Evolutionary conservation across 176 grass and related monocot species (phyloP), one percentile per base, ranked within the genome.

Genomic region (Triticum urartu): DNA sequence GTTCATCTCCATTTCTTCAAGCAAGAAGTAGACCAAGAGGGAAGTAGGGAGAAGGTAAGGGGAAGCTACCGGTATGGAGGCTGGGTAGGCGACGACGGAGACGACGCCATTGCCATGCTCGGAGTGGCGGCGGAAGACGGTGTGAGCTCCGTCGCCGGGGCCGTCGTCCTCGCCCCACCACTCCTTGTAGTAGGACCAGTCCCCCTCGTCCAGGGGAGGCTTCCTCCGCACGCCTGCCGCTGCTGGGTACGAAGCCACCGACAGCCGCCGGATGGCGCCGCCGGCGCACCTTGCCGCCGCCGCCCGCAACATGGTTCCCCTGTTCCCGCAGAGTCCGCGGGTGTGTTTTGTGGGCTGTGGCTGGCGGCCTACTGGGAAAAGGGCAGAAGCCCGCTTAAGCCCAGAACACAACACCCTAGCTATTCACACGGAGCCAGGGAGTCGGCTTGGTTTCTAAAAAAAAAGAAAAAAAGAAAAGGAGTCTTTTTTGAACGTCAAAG

Each of bases 151-250:
- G 14, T 81, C 88, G 24, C 86, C 78, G 74, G 88, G 90, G 5
- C 84, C 88, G 59, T 93, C 85, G 35, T 89, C 77, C 64, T 89
- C 59, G 32, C 94, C 91, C 96, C 96, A 98, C 93, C 96, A 95
- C 82, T 98, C 93, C 9, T 59, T 68, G 75, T 86, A 48, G 84
- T 88, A 95, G 5, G 84, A 87, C 96, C 96, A 95, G 73, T 94
- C 91, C 36, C 91, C 96, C 75, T 95, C 93, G 59, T 98, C 91
- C 3, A 61, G 25, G 24, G 78, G 79, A 64, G 64, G 75, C 33
- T 75, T 24, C 32, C 82, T 61, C 58, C 69, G 20, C 24, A 58
- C 32, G 6, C 84, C 28, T 3, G 7, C 79, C 2, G 48, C 35
- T 56, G 71, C 69, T 61, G 87, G 69, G 54, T 33, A 87, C 11